These are phyloP conservation scores for Kuraishia capsulata DNA, from an alignment of 805 yeast species.

Conservation along the genomic window DNA sequence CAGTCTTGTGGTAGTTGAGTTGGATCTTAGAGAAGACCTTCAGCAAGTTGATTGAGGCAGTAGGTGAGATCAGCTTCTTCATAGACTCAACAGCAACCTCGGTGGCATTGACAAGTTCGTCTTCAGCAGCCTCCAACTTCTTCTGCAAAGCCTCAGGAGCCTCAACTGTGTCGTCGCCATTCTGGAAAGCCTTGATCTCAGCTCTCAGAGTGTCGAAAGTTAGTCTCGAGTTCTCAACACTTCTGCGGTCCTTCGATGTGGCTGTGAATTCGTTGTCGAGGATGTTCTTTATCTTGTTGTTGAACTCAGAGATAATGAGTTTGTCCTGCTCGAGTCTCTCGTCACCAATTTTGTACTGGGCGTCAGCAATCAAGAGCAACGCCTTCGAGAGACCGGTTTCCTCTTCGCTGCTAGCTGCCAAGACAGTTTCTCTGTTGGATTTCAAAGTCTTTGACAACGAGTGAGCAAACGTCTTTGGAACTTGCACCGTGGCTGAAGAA, in stretches of 20 bases:
- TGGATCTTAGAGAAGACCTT: constrained; percentile 65
- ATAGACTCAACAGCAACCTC: constrained; percentile 71
- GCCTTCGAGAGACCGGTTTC: constrained; percentile 35
- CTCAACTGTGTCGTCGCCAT: constrained; percentile 26
- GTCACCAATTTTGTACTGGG: constrained; percentile 55
- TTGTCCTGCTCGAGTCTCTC: constrained; percentile 66
- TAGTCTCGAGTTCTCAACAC: constrained; percentile 61
- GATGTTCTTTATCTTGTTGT: constrained; percentile 40
- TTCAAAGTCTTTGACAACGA: constrained; percentile 52
- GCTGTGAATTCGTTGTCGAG: constrained; percentile 52
- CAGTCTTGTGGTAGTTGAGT: constrained; percentile 50
- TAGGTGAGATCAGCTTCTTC: constrained; percentile 63
- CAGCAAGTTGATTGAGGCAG: constrained; percentile 52
- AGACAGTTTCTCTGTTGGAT: constrained; percentile 37
- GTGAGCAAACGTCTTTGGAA: constrained; percentile 69
- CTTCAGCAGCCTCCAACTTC: constrained; percentile 54
- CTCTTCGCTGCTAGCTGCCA: constrained; percentile 13
- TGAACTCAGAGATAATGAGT: constrained; percentile 49
- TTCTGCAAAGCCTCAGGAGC: constrained; percentile 42
- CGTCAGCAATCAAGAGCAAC: constrained; percentile 42
- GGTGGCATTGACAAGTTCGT: constrained; percentile 72
- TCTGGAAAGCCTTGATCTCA: constrained; percentile 31
- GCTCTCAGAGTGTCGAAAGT: constrained; percentile 65
- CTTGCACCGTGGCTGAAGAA: constrained; percentile 17
- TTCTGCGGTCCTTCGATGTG: constrained; percentile 51